Base-by-base conservation (phyloP, 495 filamentous ascomycete genomes). In the Astrothelium subdiscretum region DNA sequence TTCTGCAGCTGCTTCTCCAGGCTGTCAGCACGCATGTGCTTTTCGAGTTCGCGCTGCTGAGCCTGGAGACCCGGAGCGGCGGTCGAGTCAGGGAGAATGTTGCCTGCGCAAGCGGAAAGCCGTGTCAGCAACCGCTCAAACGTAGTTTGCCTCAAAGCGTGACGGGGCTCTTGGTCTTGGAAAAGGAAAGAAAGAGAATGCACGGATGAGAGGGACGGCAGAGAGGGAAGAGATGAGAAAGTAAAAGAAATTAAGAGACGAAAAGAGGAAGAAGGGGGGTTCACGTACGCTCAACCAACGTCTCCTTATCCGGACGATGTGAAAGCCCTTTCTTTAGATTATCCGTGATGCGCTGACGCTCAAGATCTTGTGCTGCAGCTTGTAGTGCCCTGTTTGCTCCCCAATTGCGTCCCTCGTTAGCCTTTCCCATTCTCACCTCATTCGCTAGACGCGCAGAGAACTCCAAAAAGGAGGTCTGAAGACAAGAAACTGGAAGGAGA, bases 1-100 rank as follows among this genome's bases (percentile, higher is more conserved):
- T 85, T 79, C 69, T 85, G 78, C 62, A 96, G 82, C 71, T 89
- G 89, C 68, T 91, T 88, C 72, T 96, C 91, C 40, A 96, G 76
- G 32, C 80, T 86, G 71, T 96, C 87, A 58, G 83, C 86, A 22
- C 87, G 83, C 91, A 96, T 95, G 69, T 91, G 84, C 68, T 82
- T 87, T 72, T 89, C 85, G 59, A 96, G 82, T 74, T 94, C 87
- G 61, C 80, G 85, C 75, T 91, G 89, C 62, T 90, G 79, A 35
- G 85, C 89, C 66, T 86, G 85, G 40, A 96, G 74, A 0, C 85
- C 79, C 0, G 91, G 90, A 0, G 90, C 89, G 43, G 82, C 85
- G n/a, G 67, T 82, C 8, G 87, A 85, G 64, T 82, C 84, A 42
- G 87, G 89, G 61, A 96, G 85, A 71, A 96, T 96, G 69, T 95